Evolutionary conservation across 2,329 filamentous ascomycete species (phyloP), one percentile per base, ranked within the genome.

Genomic region (Fusarium udum): DNA sequence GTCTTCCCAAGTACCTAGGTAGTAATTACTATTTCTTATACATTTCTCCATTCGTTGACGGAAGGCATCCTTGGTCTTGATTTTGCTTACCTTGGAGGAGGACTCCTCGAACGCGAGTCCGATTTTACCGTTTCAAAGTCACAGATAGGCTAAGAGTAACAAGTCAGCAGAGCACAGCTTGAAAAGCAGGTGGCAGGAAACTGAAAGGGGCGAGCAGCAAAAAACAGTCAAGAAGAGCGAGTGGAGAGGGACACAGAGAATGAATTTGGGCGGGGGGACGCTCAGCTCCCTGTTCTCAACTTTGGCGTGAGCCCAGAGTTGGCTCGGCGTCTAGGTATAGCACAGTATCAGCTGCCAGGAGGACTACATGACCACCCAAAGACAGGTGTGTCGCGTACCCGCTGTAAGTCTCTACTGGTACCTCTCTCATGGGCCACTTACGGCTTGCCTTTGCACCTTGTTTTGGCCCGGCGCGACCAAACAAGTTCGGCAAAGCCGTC

Each of bases 331-430:
- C 69, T 65, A 81, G 69, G 80, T 82, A 82, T 77, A 80, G 78
- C 80, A 82, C 80, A 82, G 80, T 82, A 82, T 81, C 78, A 81
- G 77, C 71, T 72, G 73, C 63, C 62, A 75, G 74, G 73, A 77
- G 71, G 77, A 75, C 79, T 79, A 79, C 79, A 77, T 79, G 74
- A 76, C 76, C 78, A 78, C 73, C 78, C 69, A 79, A 76, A 75
- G 67, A 65, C 77, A 80, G 78, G 80, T 81, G 80, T 79, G 79
- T 81, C 77, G 78, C 78, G 79, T 80, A 80, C 78, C 79, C 80
- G 80, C 79, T 76, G 73, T 56, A 82, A 80, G 79, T 81, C 79
- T 69, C 79, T 79, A 64, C 74, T 72, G 74, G 79, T 80, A 80
- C 78, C 75, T 78, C 66, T 65, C 59, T 37, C 64, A 59, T 78